A percentile compares a stretch with the other conserved stretches of the same genome.
Evolutionary conservation across 1,284 basidiomycete genomes (phyloP).

Genomic region (Puccinia triticina): DNA sequence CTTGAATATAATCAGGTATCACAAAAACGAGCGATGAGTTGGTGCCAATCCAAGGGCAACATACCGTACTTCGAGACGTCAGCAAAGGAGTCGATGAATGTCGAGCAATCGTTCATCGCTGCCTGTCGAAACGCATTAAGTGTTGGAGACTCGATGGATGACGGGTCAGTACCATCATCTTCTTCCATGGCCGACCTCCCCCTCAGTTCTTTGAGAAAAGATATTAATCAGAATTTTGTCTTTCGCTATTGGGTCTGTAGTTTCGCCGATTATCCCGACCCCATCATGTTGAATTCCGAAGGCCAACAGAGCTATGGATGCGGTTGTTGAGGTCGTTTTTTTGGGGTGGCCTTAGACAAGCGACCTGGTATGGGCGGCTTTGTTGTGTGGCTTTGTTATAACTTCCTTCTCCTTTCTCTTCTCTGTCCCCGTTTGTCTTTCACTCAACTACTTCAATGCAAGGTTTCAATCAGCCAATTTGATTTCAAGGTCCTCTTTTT

Average conservation of each 20-base stretch:
- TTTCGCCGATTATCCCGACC: constrained; percentile 98
- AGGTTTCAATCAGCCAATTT: too few species aligned
- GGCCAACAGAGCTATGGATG: constrained; percentile 88
- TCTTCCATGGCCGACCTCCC: constrained; percentile 41
- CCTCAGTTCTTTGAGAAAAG: not conserved
- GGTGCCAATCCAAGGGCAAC: constrained; percentile 99
- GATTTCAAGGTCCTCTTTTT: too few species aligned
- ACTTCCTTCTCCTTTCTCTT: too few species aligned
- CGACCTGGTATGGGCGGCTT: too few species aligned
- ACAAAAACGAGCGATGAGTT: constrained; percentile 99
- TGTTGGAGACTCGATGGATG: constrained; percentile 95
- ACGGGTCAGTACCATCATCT: constrained; percentile 65
- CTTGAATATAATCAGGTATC: constrained; percentile 72
- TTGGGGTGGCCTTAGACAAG: not conserved
- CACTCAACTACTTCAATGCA: too few species aligned
- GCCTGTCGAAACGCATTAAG: constrained; percentile 95
- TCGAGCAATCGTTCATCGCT: constrained; percentile 99
- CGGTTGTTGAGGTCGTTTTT: constrained; percentile 69
- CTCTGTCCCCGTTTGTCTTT: too few species aligned
- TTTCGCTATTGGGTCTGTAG: constrained; percentile 62
- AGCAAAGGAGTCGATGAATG: constrained; percentile 99
- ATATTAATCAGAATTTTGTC: not conserved
- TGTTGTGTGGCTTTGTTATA: too few species aligned
- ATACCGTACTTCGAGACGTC: constrained; percentile 99
- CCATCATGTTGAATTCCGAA: constrained; percentile 94